Evolutionary conservation across 495 filamentous ascomycete species (phyloP).

Genomic region (Xylaria castorea): DNA sequence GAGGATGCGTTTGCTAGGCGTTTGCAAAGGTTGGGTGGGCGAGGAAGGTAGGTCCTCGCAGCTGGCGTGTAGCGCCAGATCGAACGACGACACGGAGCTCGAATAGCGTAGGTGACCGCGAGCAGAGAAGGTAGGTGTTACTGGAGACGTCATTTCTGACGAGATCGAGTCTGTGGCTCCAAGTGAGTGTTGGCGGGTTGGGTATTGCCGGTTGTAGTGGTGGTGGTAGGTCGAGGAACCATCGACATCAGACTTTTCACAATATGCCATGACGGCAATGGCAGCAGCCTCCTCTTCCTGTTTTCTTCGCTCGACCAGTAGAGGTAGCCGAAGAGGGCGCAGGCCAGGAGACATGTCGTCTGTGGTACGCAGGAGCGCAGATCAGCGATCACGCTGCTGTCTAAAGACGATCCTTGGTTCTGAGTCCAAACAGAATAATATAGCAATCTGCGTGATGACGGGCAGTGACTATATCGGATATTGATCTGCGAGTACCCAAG

Average conservation of each 20-base stretch:
- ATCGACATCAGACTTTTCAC: slow-evolving; percentile 9
- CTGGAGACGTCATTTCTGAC: slow-evolving; percentile 64
- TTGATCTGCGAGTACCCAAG: background rate
- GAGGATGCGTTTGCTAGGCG: slow-evolving; percentile 55
- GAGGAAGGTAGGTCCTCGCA: slow-evolving; percentile 52
- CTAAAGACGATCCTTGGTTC: background rate
- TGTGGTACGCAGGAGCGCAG: slow-evolving; percentile 15
- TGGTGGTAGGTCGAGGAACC: background rate
- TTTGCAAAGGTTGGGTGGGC: slow-evolving; percentile 49
- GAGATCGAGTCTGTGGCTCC: slow-evolving; percentile 57
- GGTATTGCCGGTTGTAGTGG: slow-evolving; percentile 7
- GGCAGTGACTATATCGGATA: background rate
- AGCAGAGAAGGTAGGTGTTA: slow-evolving; percentile 66
- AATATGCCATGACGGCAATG: slow-evolving; percentile 17
- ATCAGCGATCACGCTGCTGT: slow-evolving; percentile 26
- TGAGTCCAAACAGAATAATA: background rate
- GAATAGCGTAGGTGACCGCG: slow-evolving; percentile 64
- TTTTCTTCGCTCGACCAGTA: slow-evolving; percentile 58
- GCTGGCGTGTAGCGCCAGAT: slow-evolving; percentile 45
- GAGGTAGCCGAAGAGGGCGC: slow-evolving; percentile 57
- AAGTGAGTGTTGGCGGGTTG: slow-evolving; percentile 29
- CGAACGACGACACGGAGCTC: slow-evolving; percentile 59
- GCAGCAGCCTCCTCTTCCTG: slow-evolving; percentile 43
- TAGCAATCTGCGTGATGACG: background rate
- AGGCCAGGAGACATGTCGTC: slow-evolving; percentile 57